Percentiles rank a stretch among this genome's conserved stretches.
Conservation (phyloP, 495 filamentous ascomycete species). For the Collariella sp. region DNA sequence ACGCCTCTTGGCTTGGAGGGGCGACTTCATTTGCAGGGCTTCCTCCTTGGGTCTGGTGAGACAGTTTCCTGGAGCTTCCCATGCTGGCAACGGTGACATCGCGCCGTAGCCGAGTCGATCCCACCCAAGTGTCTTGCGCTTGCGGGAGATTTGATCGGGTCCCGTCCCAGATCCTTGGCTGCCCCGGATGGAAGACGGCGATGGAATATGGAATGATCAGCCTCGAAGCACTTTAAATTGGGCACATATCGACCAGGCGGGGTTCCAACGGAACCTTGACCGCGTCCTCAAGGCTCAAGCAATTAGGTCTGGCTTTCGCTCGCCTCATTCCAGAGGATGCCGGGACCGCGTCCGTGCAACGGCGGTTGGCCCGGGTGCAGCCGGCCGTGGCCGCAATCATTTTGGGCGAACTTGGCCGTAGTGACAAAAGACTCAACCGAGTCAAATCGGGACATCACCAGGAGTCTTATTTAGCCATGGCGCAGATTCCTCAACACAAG, state of each 20-base stretch:
- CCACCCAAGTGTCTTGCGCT: slow-evolving; percentile 15
- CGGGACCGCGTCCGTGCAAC: neutral
- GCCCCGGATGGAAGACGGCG: slow-evolving; percentile 4
- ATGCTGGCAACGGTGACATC: slow-evolving; percentile 21
- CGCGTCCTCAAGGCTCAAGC: neutral
- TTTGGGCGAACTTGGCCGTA: neutral
- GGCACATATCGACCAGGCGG: slow-evolving; percentile 22
- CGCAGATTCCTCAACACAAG: no score
- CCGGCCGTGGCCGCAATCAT: neutral
- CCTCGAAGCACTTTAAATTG: slow-evolving; percentile 20
- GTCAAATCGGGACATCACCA: no score
- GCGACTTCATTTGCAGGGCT: neutral
- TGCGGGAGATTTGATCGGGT: slow-evolving; percentile 17
- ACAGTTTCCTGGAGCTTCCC: slow-evolving; percentile 10
- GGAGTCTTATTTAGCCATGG: no score
- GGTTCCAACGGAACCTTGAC: slow-evolving; percentile 5
- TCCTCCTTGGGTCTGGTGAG: slow-evolving; percentile 18
- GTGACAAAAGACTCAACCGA: no score
- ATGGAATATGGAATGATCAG: slow-evolving; percentile 6
- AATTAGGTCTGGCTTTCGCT: neutral
- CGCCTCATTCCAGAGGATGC: neutral
- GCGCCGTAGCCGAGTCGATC: slow-evolving; percentile 17
- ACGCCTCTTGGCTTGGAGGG: neutral
- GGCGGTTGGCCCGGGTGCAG: neutral
- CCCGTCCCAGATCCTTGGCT: slow-evolving; percentile 20